Percentiles rank a stretch among this genome's conserved stretches.
Conservation (phyloP, 257 asterid genomes). For the Anisodus acutangulus region DNA sequence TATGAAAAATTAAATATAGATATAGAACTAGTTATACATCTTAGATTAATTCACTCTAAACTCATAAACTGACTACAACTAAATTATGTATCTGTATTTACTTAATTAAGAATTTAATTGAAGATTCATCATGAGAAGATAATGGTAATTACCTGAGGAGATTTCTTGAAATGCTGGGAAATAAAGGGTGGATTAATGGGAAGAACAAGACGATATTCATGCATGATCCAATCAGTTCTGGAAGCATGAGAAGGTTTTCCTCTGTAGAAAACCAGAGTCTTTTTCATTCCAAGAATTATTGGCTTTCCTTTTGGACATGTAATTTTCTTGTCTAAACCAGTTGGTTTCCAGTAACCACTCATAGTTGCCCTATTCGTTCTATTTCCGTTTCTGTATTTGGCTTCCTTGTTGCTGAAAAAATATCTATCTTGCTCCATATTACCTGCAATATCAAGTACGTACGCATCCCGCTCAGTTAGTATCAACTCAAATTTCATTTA, state of each 20-base stretch:
- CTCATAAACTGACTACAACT: too few species aligned
- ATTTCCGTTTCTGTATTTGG: constrained; percentile 34
- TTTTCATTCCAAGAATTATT: constrained; percentile 53
- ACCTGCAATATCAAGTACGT: constrained; percentile 38
- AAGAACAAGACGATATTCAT: constrained; percentile 57
- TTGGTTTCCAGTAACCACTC: constrained; percentile 60
- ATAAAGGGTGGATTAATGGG: constrained; percentile 27
- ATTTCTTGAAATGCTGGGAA: constrained; percentile 25
- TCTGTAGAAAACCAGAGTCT: constrained; percentile 53
- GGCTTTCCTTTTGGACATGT: constrained; percentile 45
- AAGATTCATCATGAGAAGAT: too few species aligned
- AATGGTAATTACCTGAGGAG: too few species aligned
- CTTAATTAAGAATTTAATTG: too few species aligned
- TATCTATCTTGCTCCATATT: constrained; percentile 53
- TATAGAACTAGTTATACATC: too few species aligned
- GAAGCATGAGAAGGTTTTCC: constrained; percentile 42
- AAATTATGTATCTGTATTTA: too few species aligned
- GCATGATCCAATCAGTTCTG: constrained; percentile 63
- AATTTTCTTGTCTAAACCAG: constrained; percentile 49
- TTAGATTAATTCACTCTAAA: too few species aligned
- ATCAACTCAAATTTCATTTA: too few species aligned
- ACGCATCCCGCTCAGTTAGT: too few species aligned
- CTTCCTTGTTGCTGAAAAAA: constrained; percentile 54
- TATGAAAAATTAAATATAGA: too few species aligned
- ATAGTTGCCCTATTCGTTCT: constrained; percentile 37